Evolutionary conservation across 2,329 filamentous ascomycete genomes (phyloP), one percentile per base, ranked within the genome.

Genomic region (Penicillium palitans): DNA sequence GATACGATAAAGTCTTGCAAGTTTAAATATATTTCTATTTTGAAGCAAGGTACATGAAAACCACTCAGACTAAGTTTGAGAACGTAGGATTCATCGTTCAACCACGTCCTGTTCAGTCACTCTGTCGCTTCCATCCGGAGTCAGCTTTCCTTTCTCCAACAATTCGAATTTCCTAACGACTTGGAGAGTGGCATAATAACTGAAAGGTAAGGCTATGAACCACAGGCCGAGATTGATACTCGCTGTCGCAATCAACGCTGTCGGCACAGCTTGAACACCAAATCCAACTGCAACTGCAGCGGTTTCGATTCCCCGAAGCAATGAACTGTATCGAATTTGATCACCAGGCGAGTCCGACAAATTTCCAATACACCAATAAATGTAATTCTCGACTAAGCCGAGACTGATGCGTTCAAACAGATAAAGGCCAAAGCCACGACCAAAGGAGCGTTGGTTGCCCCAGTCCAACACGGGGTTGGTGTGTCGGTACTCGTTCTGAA

Each of bases 361-460:
- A 55, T 79, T 79, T 3, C 77, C 69, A 55, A 80, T 80, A 51
- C 76, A 79, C 78, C 78, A 80, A 63, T 80, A 80, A 29, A 79
- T 77, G 59, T 77, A 79, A 57, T 79, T 79, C 50, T 80, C 74
- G 2, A 78, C 73, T 67, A 79, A 73, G 4, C 71, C 69, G 0
- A 75, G 61, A 58, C 73, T 75, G 54, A 77, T 67, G 3, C 74
- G 70, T 59, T 78, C 74, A 44, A 79, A 73, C 57, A 80, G 65
- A 57, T 76, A 80, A 9, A 79, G 52, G 1, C 77, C 77, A 54
- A 79, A 79, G 0, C 77, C 78, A 2, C 76, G 72, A 2, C 75
- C 78, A 47, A 80, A 80, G 2, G 68, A 44, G 21, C 63, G 61
- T 54, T 77, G 74, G 31, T 78, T 63, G 0, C 60, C 70, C 79